Percentiles rank a stretch among this genome's conserved stretches.
These are phyloP conservation scores for Taphrina pruni DNA, from an alignment of 1,139 yeast genomes.

Conservation along the genomic window DNA sequence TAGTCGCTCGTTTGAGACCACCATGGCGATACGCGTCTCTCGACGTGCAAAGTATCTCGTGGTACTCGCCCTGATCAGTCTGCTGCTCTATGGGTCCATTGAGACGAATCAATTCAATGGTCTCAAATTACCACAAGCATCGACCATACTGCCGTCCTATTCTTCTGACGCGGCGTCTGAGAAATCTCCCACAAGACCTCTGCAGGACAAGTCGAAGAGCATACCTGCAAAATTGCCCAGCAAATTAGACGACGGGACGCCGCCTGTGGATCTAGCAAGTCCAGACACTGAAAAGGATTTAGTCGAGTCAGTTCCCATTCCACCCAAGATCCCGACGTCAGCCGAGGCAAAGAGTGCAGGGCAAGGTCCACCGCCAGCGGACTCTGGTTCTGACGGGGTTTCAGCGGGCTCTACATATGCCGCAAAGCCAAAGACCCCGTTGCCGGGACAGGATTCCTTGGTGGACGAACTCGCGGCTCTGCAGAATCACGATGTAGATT, in stretches of 20 bases:
- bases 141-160: slow-evolving; percentile 1
- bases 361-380: neutral
- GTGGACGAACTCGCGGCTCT: slow-evolving; percentile 1
- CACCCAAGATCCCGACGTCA: neutral
- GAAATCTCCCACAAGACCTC: neutral
- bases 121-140: neutral
- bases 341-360: neutral
- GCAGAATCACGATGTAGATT: slow-evolving; percentile 1
- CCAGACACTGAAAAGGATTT: neutral
- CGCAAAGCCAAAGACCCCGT: neutral
- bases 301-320: neutral
- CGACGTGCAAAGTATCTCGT: slow-evolving; percentile 24
- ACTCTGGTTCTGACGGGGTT: neutral
- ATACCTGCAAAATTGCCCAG: neutral
- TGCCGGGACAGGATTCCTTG: neutral
- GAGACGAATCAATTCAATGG: slow-evolving; percentile 8
- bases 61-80: slow-evolving; percentile 8
- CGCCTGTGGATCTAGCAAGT: neutral
- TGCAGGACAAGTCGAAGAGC: neutral
- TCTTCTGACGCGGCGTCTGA: neutral
- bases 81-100: slow-evolving; percentile 19
- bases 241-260: neutral
- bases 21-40: slow-evolving; percentile 23
- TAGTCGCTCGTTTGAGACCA: neutral
- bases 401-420: neutral